Base-by-base conservation (phyloP, 768 basidiomycete species). In the Punctularia strigosozonata region DNA sequence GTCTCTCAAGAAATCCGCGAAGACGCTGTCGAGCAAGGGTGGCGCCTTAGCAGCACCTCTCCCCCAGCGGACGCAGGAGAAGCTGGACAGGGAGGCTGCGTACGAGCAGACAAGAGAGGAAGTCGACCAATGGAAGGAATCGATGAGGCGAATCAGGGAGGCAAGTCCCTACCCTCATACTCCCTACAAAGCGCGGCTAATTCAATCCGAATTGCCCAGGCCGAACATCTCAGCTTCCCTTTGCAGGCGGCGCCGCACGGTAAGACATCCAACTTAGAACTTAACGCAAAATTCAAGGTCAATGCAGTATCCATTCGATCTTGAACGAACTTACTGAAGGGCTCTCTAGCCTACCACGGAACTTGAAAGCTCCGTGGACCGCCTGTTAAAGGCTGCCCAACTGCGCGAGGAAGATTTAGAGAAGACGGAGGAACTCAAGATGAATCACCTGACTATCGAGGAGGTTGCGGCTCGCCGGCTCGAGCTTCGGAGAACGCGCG, bases 81-180 rank as follows among this genome's bases (percentile, higher is more conserved):
- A 85, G 31, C 63, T 97, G 1, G 89, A 95, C 48, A 79, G 94
- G 36, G 80, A 90, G 53, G 94, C 91, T 6, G 94, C 94, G 0
- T 95, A 94, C 54, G 90, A 91, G 50, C 73, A 85, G 58, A 97
- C 92, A 4, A 89, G 87, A 54, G 71, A 75, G 45, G 92, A 97
- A 56, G 82, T 94, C 2, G 77, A 85, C 46, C 95, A 94, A 64
- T 98, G 94, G 95, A 75, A 75, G 20, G 77, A 75, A 4, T 86
- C 88, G 3, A 94, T 97, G 82, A 86, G 84, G 57, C 73, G 75
- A 17, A 90, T 99, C 47, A 80, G 81, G 46, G 88, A 97, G 64
- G 87, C 84, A 33, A 38, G 65, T 36, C 43, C 21, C 15, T 4
- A 36, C 8, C 21, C 6, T 6, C 22, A 25, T 25, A 24, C 6